Evolutionary conservation across 2,329 filamentous ascomycete genomes (phyloP).

Genomic region (Fusarium sambucinum): DNA sequence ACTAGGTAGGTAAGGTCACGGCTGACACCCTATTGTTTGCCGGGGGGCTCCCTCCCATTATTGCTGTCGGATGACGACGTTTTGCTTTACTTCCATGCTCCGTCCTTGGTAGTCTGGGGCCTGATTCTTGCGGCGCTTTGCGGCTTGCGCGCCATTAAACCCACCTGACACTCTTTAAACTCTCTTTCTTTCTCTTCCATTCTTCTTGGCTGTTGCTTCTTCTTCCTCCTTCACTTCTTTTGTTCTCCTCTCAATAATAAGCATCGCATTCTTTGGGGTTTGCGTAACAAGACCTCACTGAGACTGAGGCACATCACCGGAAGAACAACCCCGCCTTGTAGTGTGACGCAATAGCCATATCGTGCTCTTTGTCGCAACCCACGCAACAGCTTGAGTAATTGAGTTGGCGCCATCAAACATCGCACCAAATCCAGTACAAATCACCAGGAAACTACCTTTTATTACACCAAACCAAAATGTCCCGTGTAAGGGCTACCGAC

Average conservation of each 20-base stretch:
- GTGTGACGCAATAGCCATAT: constrained; percentile 37
- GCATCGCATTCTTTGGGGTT: constrained; percentile 31
- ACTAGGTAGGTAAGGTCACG: constrained; percentile 39
- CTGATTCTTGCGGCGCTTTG: constrained; percentile 44
- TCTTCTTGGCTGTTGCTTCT: constrained; percentile 27
- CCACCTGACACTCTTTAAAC: constrained; percentile 46
- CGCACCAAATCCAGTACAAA: constrained; percentile 15
- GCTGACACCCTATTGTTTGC: constrained; percentile 46
- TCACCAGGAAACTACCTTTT: constrained; percentile 12
- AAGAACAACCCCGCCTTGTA: constrained; percentile 30
- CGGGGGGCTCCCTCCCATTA: constrained; percentile 45
- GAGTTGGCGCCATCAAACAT: constrained; percentile 27
- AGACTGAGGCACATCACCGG: constrained; percentile 35
- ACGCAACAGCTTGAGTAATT: constrained; percentile 27
- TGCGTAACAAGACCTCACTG: constrained; percentile 30
- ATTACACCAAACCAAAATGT: constrained; percentile 42
- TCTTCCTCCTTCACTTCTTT: constrained; percentile 16
- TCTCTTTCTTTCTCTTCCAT: constrained; percentile 33
- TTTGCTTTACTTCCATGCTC: constrained; percentile 41
- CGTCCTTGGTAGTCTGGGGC: constrained; percentile 40
- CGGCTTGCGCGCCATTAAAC: constrained; percentile 46
- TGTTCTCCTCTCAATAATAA: constrained; percentile 30
- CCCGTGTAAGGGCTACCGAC: constrained; percentile 52
- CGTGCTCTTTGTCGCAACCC: constrained; percentile 15
- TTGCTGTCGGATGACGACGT: constrained; percentile 50